Evolutionary conservation across 1,284 basidiomycete species (phyloP), one percentile per base, ranked within the genome.

Genomic region (Agaricales sp.): DNA sequence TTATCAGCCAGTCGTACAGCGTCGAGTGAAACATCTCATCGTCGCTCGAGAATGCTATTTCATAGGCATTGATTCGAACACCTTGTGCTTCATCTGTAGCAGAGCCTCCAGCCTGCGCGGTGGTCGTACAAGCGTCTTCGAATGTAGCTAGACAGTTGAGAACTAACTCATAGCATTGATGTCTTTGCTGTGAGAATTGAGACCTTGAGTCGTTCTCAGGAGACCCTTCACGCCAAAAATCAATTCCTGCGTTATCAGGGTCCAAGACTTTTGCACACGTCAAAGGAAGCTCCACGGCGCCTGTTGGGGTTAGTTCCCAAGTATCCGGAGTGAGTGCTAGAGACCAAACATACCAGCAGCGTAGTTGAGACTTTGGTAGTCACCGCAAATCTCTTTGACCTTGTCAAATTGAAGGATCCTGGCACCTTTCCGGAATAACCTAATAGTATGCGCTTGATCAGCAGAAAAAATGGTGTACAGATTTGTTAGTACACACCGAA

Each of bases 21-120:
- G 84, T 85, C 37, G 87, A 92, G 66, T 99, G 94, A 72, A 98
- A 97, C 65, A 96, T 81, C 58, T 92, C 84, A 63, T 99, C 95
- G 47, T 87, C 77, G 53, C 85, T 86, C 1, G 78, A 72, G 53
- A 97, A 86, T 0, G 92, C 91, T 51, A 92, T 71, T 39, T 86
- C 80, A 60, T 89, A 91, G 0, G 88, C 87, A 59, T 84, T 81
- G 41, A 71, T 75, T 46, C 83, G 75, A 14, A 87, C 76, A 20
- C 75, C 71, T 54, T 89, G 85, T 12, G 75, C 71, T 49, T 84
- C 80, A 35, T 78, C 77, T 23, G 54, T 50, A 30, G 66, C 52
- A 45, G 59, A 50, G 26, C 55, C 53, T 49, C 59, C 52, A 45
- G 61, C 54, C 20, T 58, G 51, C 39, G 55, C 51, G 16, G 63